A percentile compares a stretch with the other conserved stretches of the same genome.
Conservation (phyloP, 805 yeast species). For the Myxozyma monticola region DNA sequence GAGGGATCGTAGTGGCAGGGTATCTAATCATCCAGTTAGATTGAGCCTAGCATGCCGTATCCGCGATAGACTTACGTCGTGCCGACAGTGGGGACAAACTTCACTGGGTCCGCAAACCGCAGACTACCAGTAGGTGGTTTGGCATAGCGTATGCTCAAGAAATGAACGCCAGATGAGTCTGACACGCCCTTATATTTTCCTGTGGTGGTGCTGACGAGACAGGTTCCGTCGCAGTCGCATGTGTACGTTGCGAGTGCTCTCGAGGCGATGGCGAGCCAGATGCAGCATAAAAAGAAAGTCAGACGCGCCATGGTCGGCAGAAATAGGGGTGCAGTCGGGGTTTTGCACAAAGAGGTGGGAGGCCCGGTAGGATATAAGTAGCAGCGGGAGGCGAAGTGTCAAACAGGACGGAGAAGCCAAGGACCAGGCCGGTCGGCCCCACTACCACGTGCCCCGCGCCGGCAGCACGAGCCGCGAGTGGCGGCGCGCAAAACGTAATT, state of each 20-base stretch:
- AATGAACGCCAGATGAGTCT: constrained; percentile 17
- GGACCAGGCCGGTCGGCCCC: no score
- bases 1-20: constrained; percentile 24
- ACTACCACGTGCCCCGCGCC: no score
- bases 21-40: constrained; percentile 4
- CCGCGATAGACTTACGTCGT: constrained; percentile 4
- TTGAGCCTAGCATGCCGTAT: background rate
- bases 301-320: no score
- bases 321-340: no score
- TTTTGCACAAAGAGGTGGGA: no score
- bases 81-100: constrained; percentile 6
- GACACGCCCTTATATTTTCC: constrained; percentile 19
- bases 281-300: no score
- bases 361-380: no score
- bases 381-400: no score
- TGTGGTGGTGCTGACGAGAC: constrained; percentile 23
- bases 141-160: constrained; percentile 28
- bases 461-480: no score
- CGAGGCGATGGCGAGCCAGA: no score
- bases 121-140: constrained; percentile 21
- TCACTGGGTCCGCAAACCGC: constrained; percentile 24
- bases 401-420: no score
- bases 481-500: no score
- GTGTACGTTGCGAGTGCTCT: constrained; percentile 6
- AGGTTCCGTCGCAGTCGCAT: constrained; percentile 16